A percentile compares a stretch with the other conserved stretches of the same genome.
phyloP scores from a whole-genome alignment of 176 grass and related monocot genomes.

The Zizania latifolia region DNA sequence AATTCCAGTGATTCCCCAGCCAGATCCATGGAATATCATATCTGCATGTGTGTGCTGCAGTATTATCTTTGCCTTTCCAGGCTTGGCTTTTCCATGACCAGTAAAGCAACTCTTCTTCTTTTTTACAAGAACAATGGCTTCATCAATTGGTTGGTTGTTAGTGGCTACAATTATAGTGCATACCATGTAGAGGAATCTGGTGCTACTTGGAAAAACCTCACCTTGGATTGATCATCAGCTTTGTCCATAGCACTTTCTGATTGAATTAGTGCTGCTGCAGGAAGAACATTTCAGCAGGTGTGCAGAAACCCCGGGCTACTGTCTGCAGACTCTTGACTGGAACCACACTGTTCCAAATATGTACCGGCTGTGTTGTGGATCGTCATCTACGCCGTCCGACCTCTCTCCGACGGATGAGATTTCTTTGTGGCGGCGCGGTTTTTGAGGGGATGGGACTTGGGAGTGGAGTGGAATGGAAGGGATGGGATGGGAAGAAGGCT shows the following conservation, averaged over 20 bases:
- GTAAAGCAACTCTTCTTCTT: not conserved
- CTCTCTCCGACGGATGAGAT: not conserved
- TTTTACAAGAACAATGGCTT: not conserved
- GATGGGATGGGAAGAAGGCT: not conserved
- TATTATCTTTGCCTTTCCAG: not conserved
- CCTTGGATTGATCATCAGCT: not conserved
- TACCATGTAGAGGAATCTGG: not conserved
- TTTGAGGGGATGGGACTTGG: not conserved
- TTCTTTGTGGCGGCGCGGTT: not conserved
- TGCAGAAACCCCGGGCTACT: not conserved
- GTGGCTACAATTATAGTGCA: not conserved
- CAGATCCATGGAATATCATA: constrained; percentile 5
- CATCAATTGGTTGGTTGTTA: not conserved
- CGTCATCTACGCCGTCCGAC: not conserved
- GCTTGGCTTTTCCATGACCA: constrained; percentile 19
- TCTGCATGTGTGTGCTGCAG: constrained; percentile 7
- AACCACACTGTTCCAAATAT: not conserved
- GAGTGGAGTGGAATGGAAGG: not conserved
- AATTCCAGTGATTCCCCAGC: constrained; percentile 9
- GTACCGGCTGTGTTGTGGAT: not conserved
- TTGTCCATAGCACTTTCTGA: not conserved
- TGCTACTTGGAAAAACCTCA: not conserved
- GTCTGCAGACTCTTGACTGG: not conserved
- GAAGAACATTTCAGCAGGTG: not conserved
- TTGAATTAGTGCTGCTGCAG: not conserved